Evolutionary conservation across 805 yeast genomes (phyloP).

Genomic region (Saccharomycopsis lassenensis): DNA sequence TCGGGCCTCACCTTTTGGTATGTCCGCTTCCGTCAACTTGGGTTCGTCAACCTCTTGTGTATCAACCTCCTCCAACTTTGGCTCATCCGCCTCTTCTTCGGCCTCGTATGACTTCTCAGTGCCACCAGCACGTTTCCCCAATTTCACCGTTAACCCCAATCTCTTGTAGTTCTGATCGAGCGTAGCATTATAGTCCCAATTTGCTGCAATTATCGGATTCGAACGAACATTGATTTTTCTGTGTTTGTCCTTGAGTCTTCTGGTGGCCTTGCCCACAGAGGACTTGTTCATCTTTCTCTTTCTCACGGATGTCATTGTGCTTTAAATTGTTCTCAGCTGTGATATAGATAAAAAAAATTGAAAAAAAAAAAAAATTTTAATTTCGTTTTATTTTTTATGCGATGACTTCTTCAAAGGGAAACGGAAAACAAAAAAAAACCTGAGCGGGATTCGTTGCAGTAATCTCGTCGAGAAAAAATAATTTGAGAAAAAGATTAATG

Average conservation of each 20-base stretch:
- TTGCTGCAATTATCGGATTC: conserved; percentile 74
- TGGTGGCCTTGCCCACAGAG: conserved; percentile 56
- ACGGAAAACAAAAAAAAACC: background rate
- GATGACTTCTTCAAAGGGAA: background rate
- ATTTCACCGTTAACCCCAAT: conserved; percentile 61
- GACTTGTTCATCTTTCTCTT: conserved; percentile 75
- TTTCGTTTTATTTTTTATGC: background rate
- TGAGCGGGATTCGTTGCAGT: too few species aligned
- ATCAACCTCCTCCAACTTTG: conserved; percentile 15
- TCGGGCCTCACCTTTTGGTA: conserved; percentile 72
- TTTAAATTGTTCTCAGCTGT: background rate
- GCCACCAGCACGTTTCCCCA: conserved; percentile 73
- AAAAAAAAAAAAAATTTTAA: conserved; percentile 3
- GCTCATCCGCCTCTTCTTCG: conserved; percentile 21
- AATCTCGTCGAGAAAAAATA: too few species aligned
- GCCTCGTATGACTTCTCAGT: conserved; percentile 40
- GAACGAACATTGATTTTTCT: conserved; percentile 54
- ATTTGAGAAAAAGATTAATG: too few species aligned
- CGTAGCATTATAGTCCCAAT: conserved; percentile 83
- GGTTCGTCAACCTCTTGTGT: conserved; percentile 19
- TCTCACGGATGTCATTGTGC: conserved; percentile 60
- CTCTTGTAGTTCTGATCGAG: conserved; percentile 76
- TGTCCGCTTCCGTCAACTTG: conserved; percentile 24
- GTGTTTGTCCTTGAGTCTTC: conserved; percentile 60
- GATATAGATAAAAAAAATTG: background rate